Conservation (phyloP, 2,329 filamentous ascomycete genomes). For the Rutstroemia sp. region DNA sequence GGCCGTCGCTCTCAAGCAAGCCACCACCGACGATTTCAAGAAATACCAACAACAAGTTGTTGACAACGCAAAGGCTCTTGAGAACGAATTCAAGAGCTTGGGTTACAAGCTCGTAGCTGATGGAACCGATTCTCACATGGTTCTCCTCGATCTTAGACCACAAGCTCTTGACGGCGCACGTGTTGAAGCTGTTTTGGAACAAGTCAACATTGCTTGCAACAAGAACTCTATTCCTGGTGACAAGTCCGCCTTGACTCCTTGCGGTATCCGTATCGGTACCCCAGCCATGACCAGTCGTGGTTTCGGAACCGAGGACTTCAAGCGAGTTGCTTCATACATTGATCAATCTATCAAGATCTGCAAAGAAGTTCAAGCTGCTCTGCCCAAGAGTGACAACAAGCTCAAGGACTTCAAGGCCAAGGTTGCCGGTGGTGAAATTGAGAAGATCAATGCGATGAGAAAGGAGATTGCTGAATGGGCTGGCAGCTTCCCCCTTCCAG, state of each 20-base stretch:
- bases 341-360: slow-evolving; percentile 82
- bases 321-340: slow-evolving; percentile 83
- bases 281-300: slow-evolving; percentile 97
- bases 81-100: slow-evolving; percentile 74
- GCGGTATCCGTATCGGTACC: slow-evolving; percentile 90
- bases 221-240: slow-evolving; percentile 98
- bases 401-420: slow-evolving; percentile 99
- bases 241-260: slow-evolving; percentile 91
- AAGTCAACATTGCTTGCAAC: slow-evolving; percentile 99
- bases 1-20: slow-evolving; percentile 91
- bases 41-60: slow-evolving; percentile 90
- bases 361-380: slow-evolving; percentile 74
- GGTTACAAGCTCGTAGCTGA: slow-evolving; percentile 93
- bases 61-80: slow-evolving; percentile 86
- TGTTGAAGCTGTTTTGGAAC: slow-evolving; percentile 91
- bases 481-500: slow-evolving; percentile 83
- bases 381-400: slow-evolving; percentile 98
- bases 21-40: slow-evolving; percentile 82
- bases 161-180: slow-evolving; percentile 84
- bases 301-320: slow-evolving; percentile 87
- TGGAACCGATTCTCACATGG: slow-evolving; percentile 96
- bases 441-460: slow-evolving; percentile 76
- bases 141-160: slow-evolving; percentile 87
- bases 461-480: slow-evolving; percentile 89
- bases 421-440: slow-evolving; percentile 69